Evolutionary conservation across 768 basidiomycete species (phyloP).

Genomic region (Hemileccinum impolitum): DNA sequence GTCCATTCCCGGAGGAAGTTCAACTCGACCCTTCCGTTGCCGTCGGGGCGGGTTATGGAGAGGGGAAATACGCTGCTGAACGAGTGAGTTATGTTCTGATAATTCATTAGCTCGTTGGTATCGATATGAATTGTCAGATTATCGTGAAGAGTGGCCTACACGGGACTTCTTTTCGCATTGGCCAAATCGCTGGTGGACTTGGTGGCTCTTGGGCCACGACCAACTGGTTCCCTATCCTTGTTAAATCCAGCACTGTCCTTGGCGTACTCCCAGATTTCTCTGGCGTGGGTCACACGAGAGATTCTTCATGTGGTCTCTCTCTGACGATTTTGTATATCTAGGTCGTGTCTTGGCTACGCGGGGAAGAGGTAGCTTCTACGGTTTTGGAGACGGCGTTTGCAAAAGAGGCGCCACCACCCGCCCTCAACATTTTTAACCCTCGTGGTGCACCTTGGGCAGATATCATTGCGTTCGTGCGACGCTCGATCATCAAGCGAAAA

Average conservation of each 20-base stretch:
- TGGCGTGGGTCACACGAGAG: conserved; percentile 37
- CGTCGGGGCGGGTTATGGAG: conserved; percentile 42
- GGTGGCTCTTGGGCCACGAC: conserved; percentile 42
- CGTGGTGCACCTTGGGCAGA: conserved; percentile 31
- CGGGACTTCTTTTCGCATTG: conserved; percentile 40
- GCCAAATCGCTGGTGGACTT: no score
- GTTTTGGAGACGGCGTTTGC: conserved; percentile 30
- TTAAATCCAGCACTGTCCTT: conserved; percentile 32
- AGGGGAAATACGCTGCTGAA: conserved; percentile 45
- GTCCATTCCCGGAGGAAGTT: conserved; percentile 36
- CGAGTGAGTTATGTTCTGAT: conserved; percentile 20
- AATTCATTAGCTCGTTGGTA: background rate
- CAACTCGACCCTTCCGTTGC: conserved; percentile 32
- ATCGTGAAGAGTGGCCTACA: conserved; percentile 38
- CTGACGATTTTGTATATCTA: conserved; percentile 4
- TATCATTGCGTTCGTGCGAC: conserved; percentile 26
- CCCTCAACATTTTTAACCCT: conserved; percentile 41
- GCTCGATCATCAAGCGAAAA: conserved; percentile 13
- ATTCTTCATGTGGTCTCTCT: no score
- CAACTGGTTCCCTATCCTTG: conserved; percentile 47
- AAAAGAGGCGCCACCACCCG: conserved; percentile 13
- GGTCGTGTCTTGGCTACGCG: conserved; percentile 43
- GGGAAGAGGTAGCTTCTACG: conserved; percentile 35
- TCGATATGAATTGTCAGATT: conserved; percentile 22
- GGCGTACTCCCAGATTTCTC: conserved; percentile 28